A percentile compares a stretch with the other conserved stretches of the same genome.
phyloP scores from a whole-genome alignment of 495 filamentous ascomycete species.

The Staphylotrichum tortipilum region DNA sequence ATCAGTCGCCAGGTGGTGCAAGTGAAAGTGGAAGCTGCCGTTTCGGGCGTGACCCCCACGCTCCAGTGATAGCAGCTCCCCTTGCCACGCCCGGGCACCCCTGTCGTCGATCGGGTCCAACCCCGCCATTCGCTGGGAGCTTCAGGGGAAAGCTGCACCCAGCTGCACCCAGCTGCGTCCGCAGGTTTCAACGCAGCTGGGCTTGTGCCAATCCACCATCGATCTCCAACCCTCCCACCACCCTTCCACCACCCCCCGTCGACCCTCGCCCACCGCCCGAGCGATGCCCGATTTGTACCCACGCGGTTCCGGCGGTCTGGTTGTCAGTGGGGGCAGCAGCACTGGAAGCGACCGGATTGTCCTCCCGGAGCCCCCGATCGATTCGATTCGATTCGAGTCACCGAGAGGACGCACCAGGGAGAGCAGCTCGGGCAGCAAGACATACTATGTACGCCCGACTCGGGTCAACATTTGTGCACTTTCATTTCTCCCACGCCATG shows the following conservation, averaged over 20 bases:
- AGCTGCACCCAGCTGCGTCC: neutral
- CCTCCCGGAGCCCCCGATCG: neutral
- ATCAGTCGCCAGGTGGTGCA: no score
- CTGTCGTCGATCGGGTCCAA: neutral
- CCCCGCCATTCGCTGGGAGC: neutral
- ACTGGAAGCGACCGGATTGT: neutral
- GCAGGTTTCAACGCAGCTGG: neutral
- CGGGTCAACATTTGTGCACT: no score
- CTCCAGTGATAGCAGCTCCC: neutral
- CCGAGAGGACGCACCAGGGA: no score
- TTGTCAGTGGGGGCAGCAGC: neutral
- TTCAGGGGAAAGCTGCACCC: conserved; percentile 2
- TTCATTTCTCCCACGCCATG: neutral
- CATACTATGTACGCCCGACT: no score
- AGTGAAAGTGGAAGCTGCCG: conserved; percentile 2
- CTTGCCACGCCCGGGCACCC: no score
- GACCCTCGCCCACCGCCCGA: neutral
- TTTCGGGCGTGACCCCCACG: conserved; percentile 5
- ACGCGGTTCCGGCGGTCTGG: neutral
- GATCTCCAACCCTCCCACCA: no score
- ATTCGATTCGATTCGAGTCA: neutral
- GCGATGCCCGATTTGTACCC: neutral
- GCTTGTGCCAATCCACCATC: neutral
- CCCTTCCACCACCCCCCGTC: no score
- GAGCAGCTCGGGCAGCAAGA: no score